Evolutionary conservation across 2,329 filamentous ascomycete genomes (phyloP), one percentile per base, ranked within the genome.

Genomic region (Aspergillus cejpii): DNA sequence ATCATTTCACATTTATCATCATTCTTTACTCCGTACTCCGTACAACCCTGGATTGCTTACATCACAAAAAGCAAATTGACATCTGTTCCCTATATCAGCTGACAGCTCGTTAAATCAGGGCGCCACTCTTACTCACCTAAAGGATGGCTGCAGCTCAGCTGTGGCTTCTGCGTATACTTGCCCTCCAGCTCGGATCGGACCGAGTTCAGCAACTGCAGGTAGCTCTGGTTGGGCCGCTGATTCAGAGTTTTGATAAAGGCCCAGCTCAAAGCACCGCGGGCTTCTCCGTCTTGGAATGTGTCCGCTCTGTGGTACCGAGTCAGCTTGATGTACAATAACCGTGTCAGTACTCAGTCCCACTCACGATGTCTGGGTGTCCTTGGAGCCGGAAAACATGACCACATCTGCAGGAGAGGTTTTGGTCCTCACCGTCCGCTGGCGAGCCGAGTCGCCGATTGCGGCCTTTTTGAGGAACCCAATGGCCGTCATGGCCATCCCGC

Each of bases 241-340:
- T 85, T 87, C 61, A 96, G 76, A 1, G 90, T 82, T 5, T 80
- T 83, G 64, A 97, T 91, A 66, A 98, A 98, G 1, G 92, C 92
- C 81, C 86, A 96, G 10, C 88, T 95, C 87, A 98, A 92, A 63
- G 92, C 92, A 40, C 92, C 92, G 0, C 91, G 96, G 37, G 92
- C 91, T 71, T 96, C 79, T 43, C 87, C 82, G 39, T 79, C 81
- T 56, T 97, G 95, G 28, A 83, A 87, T 5, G 92, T 91, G 67
- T 98, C 92, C 68, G 88, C 87, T 42, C 89, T 94, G 57, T 1
- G 4, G 17, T 8, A 19, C 10, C 10, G 17, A 4, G 31, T 11
- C 31, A 34, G 31, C 11, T 3, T 4, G 23, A 24, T 24, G 23
- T 8, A 8, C 23, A 34, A 17, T 10, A 34, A 20, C 5, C 6